Percentiles rank a stretch among this genome's conserved stretches.
Conservation (phyloP, 805 yeast species). For the Saccharomyces jurei region DNA sequence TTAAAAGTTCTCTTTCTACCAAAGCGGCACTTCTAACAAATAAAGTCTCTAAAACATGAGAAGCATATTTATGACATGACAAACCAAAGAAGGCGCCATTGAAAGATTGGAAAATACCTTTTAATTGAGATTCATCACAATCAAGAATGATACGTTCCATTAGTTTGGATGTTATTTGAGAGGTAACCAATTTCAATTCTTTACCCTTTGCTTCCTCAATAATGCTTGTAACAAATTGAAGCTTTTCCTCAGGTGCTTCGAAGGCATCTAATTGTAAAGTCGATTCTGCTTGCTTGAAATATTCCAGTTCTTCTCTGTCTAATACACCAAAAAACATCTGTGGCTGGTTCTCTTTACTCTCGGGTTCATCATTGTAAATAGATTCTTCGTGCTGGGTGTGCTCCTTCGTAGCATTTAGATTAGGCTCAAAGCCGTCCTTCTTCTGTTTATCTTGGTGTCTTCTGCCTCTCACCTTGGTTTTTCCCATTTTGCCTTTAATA, state of each 20-base stretch:
- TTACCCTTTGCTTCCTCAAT: slow-evolving; percentile 82
- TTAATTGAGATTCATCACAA: slow-evolving; percentile 58
- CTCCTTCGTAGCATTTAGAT: slow-evolving; percentile 4
- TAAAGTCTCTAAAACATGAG: slow-evolving; percentile 87
- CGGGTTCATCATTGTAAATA: slow-evolving; percentile 9
- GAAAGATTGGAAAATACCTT: slow-evolving; percentile 56
- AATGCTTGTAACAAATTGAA: slow-evolving; percentile 65
- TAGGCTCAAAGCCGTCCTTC: slow-evolving; percentile 18
- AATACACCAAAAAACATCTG: slow-evolving; percentile 75
- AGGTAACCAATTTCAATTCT: slow-evolving; percentile 84
- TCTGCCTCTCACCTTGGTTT: slow-evolving; percentile 36
- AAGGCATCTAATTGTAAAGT: slow-evolving; percentile 76
- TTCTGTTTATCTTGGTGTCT: slow-evolving; percentile 29
- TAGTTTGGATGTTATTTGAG: slow-evolving; percentile 89
- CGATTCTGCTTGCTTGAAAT: slow-evolving; percentile 88
- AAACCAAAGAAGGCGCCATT: slow-evolving; percentile 68
- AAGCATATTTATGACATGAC: slow-evolving; percentile 81
- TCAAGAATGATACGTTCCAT: slow-evolving; percentile 75
- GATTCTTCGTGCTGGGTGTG: slow-evolving; percentile 4
- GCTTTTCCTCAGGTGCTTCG: slow-evolving; percentile 61
- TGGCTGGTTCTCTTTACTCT: slow-evolving; percentile 11
- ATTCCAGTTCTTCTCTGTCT: slow-evolving; percentile 76
- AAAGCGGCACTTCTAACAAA: slow-evolving; percentile 66
- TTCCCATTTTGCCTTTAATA: not conserved
- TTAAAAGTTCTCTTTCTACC: slow-evolving; percentile 63